Evolutionary conservation across 2,329 filamentous ascomycete genomes (phyloP).

Genomic region (Penicillium glabrum): DNA sequence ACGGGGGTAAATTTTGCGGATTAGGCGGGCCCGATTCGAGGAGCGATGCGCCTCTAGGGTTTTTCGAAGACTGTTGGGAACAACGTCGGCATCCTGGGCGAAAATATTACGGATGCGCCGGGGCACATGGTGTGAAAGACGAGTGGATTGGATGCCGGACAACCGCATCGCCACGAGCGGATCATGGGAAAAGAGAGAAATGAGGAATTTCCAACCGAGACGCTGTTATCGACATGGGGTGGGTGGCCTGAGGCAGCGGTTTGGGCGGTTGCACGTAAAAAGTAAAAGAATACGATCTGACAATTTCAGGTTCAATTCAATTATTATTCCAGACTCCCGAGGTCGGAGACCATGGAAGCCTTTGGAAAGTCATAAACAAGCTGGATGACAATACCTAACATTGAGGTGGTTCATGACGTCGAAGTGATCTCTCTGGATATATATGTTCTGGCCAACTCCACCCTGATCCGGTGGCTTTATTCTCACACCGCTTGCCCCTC

Average conservation of each 20-base stretch:
- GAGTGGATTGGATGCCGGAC: constrained; percentile 9
- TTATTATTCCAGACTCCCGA: no score
- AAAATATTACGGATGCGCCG: constrained; percentile 13
- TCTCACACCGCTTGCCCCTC: constrained; percentile 28
- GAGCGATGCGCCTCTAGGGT: constrained; percentile 45
- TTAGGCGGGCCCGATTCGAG: constrained; percentile 36
- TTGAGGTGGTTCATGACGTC: constrained; percentile 18
- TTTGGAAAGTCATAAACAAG: no score
- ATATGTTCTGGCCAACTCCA: background rate
- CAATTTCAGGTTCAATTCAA: no score
- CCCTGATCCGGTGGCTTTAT: constrained; percentile 19
- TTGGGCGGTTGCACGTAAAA: background rate
- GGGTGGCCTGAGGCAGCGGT: constrained; percentile 1
- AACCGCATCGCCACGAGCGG: constrained; percentile 23
- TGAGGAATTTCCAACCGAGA: constrained; percentile 3
- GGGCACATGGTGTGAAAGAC: constrained; percentile 11
- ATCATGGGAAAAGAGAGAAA: background rate
- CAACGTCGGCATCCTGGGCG: constrained; percentile 24
- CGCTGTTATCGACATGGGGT: background rate
- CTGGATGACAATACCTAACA: no score
- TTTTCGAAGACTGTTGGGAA: constrained; percentile 35
- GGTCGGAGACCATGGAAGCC: no score
- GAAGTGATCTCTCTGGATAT: constrained; percentile 13
- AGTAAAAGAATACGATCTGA: no score
- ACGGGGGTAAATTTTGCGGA: constrained; percentile 31